Evolutionary conservation across 2,329 filamentous ascomycete species (phyloP), one percentile per base, ranked within the genome.

Genomic region (Pyrenochaeta sp.): DNA sequence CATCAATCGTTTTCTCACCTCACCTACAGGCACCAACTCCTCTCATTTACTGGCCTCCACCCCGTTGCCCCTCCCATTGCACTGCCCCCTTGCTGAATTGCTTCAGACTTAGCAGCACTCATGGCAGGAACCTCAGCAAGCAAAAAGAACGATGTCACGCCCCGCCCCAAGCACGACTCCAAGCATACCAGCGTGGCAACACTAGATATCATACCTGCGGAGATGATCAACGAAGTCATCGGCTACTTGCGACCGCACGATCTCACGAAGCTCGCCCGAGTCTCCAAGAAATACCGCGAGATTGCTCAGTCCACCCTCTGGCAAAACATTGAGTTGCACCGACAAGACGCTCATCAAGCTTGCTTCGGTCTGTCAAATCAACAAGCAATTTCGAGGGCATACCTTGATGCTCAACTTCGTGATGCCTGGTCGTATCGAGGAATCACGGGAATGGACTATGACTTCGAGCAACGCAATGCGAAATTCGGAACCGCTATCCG

Each of bases 301-400:
- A 39, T 53, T 7, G 45, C 50, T 9, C 45, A 52, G 39, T 24
- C 44, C 0, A 28, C 28, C 12, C 43, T 58, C 13, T 58, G 55
- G 55, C 36, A 19, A 6, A 50, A 28, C 40, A 50, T 58, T 25
- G 55, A 58, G 27, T 37, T 58, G 12, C 55, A 58, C 45, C 52
- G 44, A 9, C 52, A 50, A 34, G 52, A 54, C 10, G 52, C 45
- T 12, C 52, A 54, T 37, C 36, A 54, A 13, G 27, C 44, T 6
- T 36, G 22, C 22, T 44, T 43, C 24, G 39, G 36, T n/a, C 45
- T 54, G 3, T 28, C 32, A 5, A 22, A 37, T n/a, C 39, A 44
- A 24, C 30, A 34, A n/a, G 1, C 32, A 22, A 19, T 39, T 9
- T 19, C 4, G 22, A 45, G 44, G 6, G 7, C 45, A 2, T 50